Base-by-base conservation (phyloP, 129 eudicot species). In the Kitagawia praeruptora region DNA sequence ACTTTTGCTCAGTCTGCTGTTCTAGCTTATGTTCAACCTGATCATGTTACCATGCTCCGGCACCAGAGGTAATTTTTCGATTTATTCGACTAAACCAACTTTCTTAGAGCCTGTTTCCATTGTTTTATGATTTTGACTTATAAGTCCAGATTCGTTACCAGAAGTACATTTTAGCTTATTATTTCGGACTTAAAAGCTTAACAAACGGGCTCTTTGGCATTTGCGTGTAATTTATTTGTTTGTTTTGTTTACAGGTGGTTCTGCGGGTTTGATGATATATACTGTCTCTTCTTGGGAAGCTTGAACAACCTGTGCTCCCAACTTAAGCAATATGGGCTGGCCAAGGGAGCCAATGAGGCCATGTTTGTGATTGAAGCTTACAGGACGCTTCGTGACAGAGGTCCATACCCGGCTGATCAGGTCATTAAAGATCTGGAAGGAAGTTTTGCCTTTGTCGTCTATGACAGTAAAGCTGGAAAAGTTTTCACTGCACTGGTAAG, bases 361-460 rank as follows among this genome's bases (percentile, higher is more conserved):
- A 91, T 91, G 98, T 88, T 94, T 41, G 95, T 94, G 74, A 90
- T 91, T 19, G 97, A 94, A 83, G 98, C 98, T 39, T 94, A 94
- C 56, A 67, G 92, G 79, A 94, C 98, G 4, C 91, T 94, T 19
- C 83, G 98, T 3, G 98, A 94, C 70, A 85, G 98, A 1, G 96
- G 98, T 46, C 98, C 98, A 0, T 94, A 91, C 76, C 98, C 98
- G 23, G 97, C 97, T 4, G 97, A 95, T 85, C 96, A 92, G 75
- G 98, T 95, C 4, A 58, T 95, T 19, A 95, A 88, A 80, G 97
- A 92, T 82, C 94, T 95, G 78, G 98, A 95, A 25, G 98, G 98
- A 10, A 92, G 89, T 70, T 95, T 95, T 79, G 97, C 92, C 34
- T 95, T 95, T 51, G 96, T 95, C 47, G 89, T 95, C 58, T 95